Base-by-base conservation (phyloP, 768 basidiomycete genomes). In the Chalciporus piperatus region DNA sequence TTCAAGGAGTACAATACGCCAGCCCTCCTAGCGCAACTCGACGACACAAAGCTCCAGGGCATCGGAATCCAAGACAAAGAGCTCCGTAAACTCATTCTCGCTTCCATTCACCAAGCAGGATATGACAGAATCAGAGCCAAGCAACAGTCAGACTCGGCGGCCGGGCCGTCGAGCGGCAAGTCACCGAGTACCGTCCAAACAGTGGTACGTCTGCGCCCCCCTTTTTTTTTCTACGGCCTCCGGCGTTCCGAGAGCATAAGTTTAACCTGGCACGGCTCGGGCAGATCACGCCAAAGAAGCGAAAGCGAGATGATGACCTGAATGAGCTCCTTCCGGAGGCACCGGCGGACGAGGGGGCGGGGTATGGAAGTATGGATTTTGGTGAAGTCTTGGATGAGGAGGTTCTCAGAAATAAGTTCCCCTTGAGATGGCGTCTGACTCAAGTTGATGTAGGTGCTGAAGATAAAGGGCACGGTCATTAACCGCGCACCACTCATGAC, bases 401-500 rank as follows among this genome's bases (percentile, higher is more conserved):
- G 68, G 87, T 87, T 58, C 25, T 74, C 59, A n/a, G 7, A 41
- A n/a, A 41, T 30, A 19, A 17, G 28, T 9, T 45, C 17, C 13
- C 33, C 9, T 41, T 14, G 20, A 19, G 30, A 11, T 50, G 7
- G 8, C 32, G 13, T 37, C 3, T 44, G 38, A 57, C 47, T 22
- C 22, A 22, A 22, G 35, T n/a, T 4, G 41, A 41, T 20, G 23
- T 52, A 92, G 89, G 66, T 75, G 8, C 74, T 97, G 39, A 73
- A 67, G 54, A 69, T 67, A 17, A 86, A 91, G 57, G 76, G 73
- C 8, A 76, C 82, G 17, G 76, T 92, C 17, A 78, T 91, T 41
- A 98, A 98, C 68, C 84, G 96, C 20, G 95, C 96, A 1, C 96
- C 96, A 0, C 76, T 98, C 41, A 90, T 98, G 89, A 93, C 86